A percentile compares a stretch with the other conserved stretches of the same genome.
These are phyloP conservation scores for Medicago ruthenica DNA, from an alignment of 306 rosid genomes.

Conservation along the genomic window DNA sequence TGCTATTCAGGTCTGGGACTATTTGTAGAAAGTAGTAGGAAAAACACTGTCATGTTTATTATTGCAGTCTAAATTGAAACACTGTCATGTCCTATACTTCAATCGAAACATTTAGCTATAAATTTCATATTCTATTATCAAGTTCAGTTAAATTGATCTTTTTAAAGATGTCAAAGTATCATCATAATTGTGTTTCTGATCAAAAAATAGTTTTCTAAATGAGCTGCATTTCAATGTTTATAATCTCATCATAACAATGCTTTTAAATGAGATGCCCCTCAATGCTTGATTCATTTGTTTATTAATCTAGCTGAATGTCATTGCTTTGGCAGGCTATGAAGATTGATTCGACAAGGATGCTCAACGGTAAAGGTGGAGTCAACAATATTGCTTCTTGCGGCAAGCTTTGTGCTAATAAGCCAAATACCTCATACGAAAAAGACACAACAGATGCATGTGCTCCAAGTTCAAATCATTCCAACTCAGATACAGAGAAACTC, in stretches of 20 bases:
- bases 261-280: not conserved
- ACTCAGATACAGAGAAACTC: constrained; percentile 46
- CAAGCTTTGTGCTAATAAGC: constrained; percentile 34
- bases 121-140: constrained; percentile 10
- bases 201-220: constrained; percentile 25
- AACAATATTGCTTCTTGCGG: constrained; percentile 45
- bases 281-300: constrained; percentile 31
- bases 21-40: not conserved
- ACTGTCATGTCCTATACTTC: not conserved
- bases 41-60: not conserved
- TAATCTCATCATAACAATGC: too few relatives aligned
- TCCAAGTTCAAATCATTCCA: constrained; percentile 42
- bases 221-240: not conserved
- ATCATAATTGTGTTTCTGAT: constrained; percentile 18
- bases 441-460: constrained; percentile 27
- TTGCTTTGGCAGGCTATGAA: constrained; percentile 54
- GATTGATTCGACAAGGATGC: constrained; percentile 43
- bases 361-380: constrained; percentile 43
- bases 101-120: not conserved
- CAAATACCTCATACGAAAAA: constrained; percentile 45
- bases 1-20: constrained; percentile 48
- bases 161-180: constrained; percentile 6
- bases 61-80: not conserved
- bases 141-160: constrained; percentile 7
- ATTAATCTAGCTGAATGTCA: constrained; percentile 36